Base-by-base conservation (phyloP, 495 filamentous ascomycete genomes). In the Parathielavia hyrcaniae region DNA sequence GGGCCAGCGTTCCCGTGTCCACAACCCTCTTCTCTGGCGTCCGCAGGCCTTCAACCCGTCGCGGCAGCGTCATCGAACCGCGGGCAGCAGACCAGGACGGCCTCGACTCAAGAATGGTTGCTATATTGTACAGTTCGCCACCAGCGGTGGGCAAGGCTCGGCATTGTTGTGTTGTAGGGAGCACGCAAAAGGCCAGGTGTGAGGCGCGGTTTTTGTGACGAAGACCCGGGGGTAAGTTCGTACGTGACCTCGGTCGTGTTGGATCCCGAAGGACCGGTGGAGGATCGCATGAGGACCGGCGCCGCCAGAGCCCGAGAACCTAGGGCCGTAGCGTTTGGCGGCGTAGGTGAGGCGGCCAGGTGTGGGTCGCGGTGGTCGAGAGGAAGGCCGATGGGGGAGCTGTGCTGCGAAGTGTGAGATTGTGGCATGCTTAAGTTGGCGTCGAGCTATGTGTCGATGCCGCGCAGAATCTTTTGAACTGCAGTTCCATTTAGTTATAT, bases 171-270 rank as follows among this genome's bases (percentile, higher is more conserved):
- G n/a, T n/a, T n/a, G n/a, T n/a, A n/a, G 72, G 65, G 44, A 71
- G 67, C 46, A 69, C n/a, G n/a, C n/a, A 69, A 56, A 64, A 63
- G 8, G 68, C 69, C 40, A 72, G 73, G 2, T 76, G 73, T 54
- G 62, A 75, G 59, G 73, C 69, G 23, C 65, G 67, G 34, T 47
- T 76, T n/a, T 76, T 76, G 36, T 63, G 65, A n/a, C n/a, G n/a
- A n/a, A 41, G 71, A 76, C 58, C 61, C 58, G 2, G 64, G n/a
- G n/a, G n/a, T n/a, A n/a, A n/a, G n/a, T n/a, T n/a, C n/a, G n/a
- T 76, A 69, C 46, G 52, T 69, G 38, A 76, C 75, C 45, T 65
- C 73, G 6, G 73, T 70, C 30, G 73, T 76, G 4, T 76, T 76
- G 32, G n/a, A 59, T 67, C 1, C 71, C 71, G 4, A 72, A 75